A percentile compares a stretch with the other conserved stretches of the same genome.
These are phyloP conservation scores for Blepharisma undulans DNA, from an alignment of 169 alveolate species.

Conservation along the genomic window DNA sequence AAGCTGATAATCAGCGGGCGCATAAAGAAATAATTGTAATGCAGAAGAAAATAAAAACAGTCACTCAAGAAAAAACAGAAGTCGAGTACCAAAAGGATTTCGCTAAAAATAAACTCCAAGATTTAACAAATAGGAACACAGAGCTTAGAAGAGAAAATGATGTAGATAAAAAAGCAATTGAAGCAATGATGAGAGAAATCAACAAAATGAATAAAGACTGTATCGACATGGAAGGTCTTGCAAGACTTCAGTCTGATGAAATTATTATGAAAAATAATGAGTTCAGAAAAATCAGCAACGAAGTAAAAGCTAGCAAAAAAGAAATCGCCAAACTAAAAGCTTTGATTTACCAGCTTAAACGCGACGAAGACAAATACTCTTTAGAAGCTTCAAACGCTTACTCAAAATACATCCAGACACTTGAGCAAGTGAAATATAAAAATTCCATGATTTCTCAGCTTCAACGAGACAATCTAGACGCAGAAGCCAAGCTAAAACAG, in stretches of 20 bases:
- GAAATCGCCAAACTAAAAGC: slow-evolving; percentile 60
- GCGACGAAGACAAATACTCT: slow-evolving; percentile 74
- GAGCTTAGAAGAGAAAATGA: not conserved
- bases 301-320: slow-evolving; percentile 62
- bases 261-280: slow-evolving; percentile 17
- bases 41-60: not conserved
- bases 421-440: slow-evolving; percentile 83
- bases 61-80: slow-evolving; percentile 3
- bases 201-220: slow-evolving; percentile 17
- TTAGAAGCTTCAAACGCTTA: slow-evolving; percentile 81
- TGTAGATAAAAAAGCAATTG: slow-evolving; percentile 16
- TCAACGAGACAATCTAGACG: slow-evolving; percentile 80
- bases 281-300: slow-evolving; percentile 48
- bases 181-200: slow-evolving; percentile 17
- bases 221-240: not conserved
- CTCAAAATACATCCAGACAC: slow-evolving; percentile 80
- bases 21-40: not conserved
- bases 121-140: not conserved
- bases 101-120: not conserved
- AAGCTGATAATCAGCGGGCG: not conserved
- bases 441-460: slow-evolving; percentile 81
- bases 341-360: slow-evolving; percentile 59
- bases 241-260: slow-evolving; percentile 21
- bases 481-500: slow-evolving; percentile 85
- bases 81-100: not conserved